Evolutionary conservation across 371 early-diverging fungal genomes (phyloP).

Genomic region (Mortierella sp.): DNA sequence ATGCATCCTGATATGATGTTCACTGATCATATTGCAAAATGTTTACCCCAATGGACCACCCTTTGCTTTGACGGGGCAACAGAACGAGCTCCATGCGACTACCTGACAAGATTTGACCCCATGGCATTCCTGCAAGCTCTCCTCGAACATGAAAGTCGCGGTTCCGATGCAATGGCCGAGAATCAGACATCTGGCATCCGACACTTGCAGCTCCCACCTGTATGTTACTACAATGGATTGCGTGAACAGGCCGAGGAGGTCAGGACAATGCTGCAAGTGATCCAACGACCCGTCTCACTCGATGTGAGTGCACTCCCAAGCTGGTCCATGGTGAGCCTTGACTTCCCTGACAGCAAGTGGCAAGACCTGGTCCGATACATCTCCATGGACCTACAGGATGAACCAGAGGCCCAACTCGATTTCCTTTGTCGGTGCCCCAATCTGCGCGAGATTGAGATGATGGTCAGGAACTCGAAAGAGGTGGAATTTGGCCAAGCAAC

Average conservation of each 20-base stretch:
- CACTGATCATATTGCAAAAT: not conserved
- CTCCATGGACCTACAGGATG: not conserved
- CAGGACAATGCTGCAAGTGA: not conserved
- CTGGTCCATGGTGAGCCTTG: not conserved
- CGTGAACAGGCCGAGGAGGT: not conserved
- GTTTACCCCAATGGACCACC: constrained; percentile 11
- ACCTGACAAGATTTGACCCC: not conserved
- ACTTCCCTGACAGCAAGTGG: not conserved
- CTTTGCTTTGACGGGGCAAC: constrained; percentile 8
- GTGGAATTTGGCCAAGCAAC: not conserved
- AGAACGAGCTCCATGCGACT: not conserved
- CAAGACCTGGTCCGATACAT: constrained; percentile 9
- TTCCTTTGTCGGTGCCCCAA: constrained; percentile 7
- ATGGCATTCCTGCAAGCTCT: constrained; percentile 5
- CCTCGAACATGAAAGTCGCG: constrained; percentile 2
- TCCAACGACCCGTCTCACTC: constrained; percentile 8
- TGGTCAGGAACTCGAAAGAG: constrained; percentile 1
- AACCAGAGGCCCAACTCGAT: not conserved
- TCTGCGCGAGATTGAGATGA: constrained; percentile 21
- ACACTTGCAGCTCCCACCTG: constrained; percentile 17
- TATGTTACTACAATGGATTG: not conserved
- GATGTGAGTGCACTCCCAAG: constrained; percentile 8
- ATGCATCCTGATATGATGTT: constrained; percentile 11
- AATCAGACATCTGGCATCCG: not conserved
- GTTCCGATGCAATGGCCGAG: not conserved